These are phyloP conservation scores for Cardiosporidium cionae DNA, from an alignment of 169 alveolate genomes.

Conservation along the genomic window DNA sequence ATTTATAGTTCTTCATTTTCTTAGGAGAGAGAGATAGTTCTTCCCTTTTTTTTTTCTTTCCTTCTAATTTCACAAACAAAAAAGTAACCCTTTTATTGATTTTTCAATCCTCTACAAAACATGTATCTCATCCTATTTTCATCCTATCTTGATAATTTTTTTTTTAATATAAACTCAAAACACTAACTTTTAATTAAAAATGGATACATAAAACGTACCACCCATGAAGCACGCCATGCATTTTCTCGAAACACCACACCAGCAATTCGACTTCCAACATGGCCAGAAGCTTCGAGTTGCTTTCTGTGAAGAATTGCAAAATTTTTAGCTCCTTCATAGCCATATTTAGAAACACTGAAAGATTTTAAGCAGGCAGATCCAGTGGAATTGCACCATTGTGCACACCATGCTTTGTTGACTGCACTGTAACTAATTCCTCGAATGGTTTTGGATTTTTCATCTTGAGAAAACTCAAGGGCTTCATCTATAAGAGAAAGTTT, in stretches of 20 bases:
- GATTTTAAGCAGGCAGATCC: not conserved
- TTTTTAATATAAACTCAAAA: too few relatives aligned
- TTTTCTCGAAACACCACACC: not conserved
- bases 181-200: too few relatives aligned
- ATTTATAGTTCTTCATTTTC: too few relatives aligned
- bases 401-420: not conserved
- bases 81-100: too few relatives aligned
- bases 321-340: not conserved
- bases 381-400: not conserved
- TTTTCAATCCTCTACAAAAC: too few relatives aligned
- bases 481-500: not conserved
- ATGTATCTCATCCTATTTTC: too few relatives aligned
- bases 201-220: too few relatives aligned
- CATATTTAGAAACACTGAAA: not conserved
- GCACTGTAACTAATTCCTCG: not conserved
- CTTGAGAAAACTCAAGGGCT: not conserved
- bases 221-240: not conserved
- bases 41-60: too few relatives aligned
- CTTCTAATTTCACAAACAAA: too few relatives aligned
- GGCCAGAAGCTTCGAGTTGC: not conserved
- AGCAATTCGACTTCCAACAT: not conserved
- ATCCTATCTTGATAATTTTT: too few relatives aligned
- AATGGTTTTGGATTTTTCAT: not conserved
- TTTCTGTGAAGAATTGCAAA: not conserved
- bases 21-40: too few relatives aligned